These are phyloP conservation scores for Aspergillus japonicus DNA, from an alignment of 2,329 filamentous ascomycete genomes.

Conservation along the genomic window DNA sequence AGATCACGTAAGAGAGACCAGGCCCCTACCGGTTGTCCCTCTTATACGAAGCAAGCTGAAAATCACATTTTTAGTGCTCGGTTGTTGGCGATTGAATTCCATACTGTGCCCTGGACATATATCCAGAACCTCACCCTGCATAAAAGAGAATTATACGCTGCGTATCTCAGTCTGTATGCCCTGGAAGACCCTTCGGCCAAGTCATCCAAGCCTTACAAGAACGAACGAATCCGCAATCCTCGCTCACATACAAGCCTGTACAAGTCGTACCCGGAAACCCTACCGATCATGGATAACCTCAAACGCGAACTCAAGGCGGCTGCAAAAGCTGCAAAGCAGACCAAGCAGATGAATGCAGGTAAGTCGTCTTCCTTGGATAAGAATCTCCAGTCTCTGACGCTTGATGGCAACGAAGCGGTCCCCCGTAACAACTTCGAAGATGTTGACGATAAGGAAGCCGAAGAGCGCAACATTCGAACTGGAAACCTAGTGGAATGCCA, in stretches of 20 bases:
- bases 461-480: conserved; percentile 39
- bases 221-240: conserved; percentile 18
- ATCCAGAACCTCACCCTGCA: conserved; percentile 36
- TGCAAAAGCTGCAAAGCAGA: background rate
- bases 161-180: conserved; percentile 28
- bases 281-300: background rate
- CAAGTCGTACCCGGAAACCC: background rate
- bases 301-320: background rate
- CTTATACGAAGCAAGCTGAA: background rate
- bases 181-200: background rate
- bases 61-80: background rate
- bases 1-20: conserved; percentile 23
- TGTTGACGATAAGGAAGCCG: conserved; percentile 29
- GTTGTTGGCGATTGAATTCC: conserved; percentile 33
- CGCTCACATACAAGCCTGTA: background rate
- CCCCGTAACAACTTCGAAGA: conserved; percentile 21
- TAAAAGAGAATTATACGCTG: conserved; percentile 30
- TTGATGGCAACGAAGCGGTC: conserved; percentile 9
- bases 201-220: background rate
- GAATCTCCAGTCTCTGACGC: background rate
- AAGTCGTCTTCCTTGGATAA: too few relatives aligned
- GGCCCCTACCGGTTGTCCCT: background rate
- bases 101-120: conserved; percentile 35
- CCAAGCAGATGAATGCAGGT: background rate
- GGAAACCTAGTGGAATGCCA: conserved; percentile 65